Base-by-base conservation (phyloP, 2,329 filamentous ascomycete species). In the Coniochaeta pulveracea region DNA sequence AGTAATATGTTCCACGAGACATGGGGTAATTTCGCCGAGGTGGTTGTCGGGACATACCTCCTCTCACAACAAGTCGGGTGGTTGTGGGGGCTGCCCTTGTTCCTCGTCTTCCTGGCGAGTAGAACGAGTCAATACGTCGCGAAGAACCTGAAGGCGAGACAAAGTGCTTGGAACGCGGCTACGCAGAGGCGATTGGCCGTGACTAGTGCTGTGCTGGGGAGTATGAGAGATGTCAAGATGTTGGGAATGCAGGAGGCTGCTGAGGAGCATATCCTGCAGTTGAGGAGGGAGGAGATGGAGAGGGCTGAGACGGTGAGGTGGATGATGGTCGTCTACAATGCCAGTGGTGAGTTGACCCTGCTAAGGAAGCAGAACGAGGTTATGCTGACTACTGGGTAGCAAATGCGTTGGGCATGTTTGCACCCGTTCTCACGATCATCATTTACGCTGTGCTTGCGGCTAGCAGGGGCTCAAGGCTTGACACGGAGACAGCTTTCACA, bases 331-430 rank as follows among this genome's bases (percentile, higher is more conserved):
- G 26, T 17, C 9, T 28, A 28, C 15, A 28, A 28, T 28, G 26
- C 26, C 7, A 28, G 26, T 10, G 26, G 26, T 28, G 19, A 4
- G 26, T 28, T 26, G n/a, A n/a, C 52, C 58, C 4, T 47, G 43
- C 5, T 49, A 42, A 9, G 43, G 63, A 3, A 44, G 61, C 21
- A 60, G 57, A 57, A 48, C 64, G 17, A 57, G 49, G 45, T 47
- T 62, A 0, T 44, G n/a, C n/a, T 14, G 22, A 19, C 12, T 12
- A 40, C 22, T 12, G 10, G 22, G 11, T 22, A 57, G 60, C 60
- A 6, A 63, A 63, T 40, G 55, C 57, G 0, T 40, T 60, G 6
- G 60, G 60, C 0, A 56, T 63, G 23, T 63, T 63, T 19, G 38
- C 56, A 0, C 59, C 61, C 0, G 56, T 49, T 4, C 31, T 60